phyloP scores from a whole-genome alignment of 768 basidiomycete genomes.

The Naganishia vishniacii region DNA sequence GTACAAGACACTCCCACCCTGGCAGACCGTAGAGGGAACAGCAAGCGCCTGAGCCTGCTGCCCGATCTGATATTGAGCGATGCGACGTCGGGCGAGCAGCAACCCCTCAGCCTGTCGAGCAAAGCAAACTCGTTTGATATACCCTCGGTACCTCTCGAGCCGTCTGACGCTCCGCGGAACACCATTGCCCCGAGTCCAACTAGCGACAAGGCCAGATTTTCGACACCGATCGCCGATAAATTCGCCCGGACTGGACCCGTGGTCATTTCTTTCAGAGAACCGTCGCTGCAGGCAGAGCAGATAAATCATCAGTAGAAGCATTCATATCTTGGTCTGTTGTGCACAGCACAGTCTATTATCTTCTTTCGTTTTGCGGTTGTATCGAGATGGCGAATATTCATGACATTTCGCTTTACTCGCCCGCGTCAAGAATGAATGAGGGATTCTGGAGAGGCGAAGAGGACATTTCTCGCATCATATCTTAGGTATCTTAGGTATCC shows the following conservation, averaged over 20 bases:
- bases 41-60: constrained; percentile 9
- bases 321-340: background rate
- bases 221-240: constrained; percentile 28
- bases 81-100: background rate
- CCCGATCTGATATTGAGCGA: constrained; percentile 10
- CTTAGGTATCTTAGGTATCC: too few species aligned
- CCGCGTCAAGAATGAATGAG: too few species aligned
- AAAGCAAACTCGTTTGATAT: constrained; percentile 1
- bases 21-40: constrained; percentile 2
- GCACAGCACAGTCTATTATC: background rate
- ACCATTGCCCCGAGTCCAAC: background rate
- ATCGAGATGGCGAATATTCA: too few species aligned
- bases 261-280: constrained; percentile 19
- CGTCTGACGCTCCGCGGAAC: background rate
- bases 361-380: too few species aligned
- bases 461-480: too few species aligned
- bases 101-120: background rate
- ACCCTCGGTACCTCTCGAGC: background rate
- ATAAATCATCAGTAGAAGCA: background rate
- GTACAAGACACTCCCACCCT: constrained; percentile 4
- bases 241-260: constrained; percentile 24
- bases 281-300: background rate
- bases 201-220: constrained; percentile 5
- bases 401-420: too few species aligned
- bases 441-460: too few species aligned